A percentile compares a stretch with the other conserved stretches of the same genome.
phyloP scores from a whole-genome alignment of 2,329 filamentous ascomycete species.

The Cordyceps pruinosa region DNA sequence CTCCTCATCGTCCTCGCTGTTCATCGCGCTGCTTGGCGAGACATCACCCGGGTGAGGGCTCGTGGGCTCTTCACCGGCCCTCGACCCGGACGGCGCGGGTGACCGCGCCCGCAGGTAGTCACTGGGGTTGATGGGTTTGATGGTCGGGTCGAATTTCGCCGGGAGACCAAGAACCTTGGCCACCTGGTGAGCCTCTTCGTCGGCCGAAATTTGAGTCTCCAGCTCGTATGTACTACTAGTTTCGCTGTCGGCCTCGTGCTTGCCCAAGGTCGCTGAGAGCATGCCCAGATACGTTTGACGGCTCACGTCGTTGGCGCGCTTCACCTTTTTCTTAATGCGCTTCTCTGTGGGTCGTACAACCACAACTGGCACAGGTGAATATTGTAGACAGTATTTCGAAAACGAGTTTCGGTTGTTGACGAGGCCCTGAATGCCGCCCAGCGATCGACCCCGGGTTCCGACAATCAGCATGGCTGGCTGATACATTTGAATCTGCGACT shows the following conservation, averaged over 20 bases:
- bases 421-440: constrained; percentile 79
- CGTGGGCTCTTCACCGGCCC: constrained; percentile 15
- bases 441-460: constrained; percentile 75
- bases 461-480: constrained; percentile 88
- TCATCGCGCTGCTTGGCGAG: constrained; percentile 30
- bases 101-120: constrained; percentile 17
- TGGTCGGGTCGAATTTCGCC: constrained; percentile 55
- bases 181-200: constrained; percentile 59
- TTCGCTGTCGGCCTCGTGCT: constrained; percentile 52
- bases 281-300: constrained; percentile 74
- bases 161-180: constrained; percentile 57
- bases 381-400: constrained; percentile 90
- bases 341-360: constrained; percentile 84
- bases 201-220: constrained; percentile 47
- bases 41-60: constrained; percentile 20
- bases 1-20: constrained; percentile 27
- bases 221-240: constrained; percentile 47
- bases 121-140: constrained; percentile 46
- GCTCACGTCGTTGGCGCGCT: constrained; percentile 69
- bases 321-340: constrained; percentile 82
- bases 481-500: constrained; percentile 73
- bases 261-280: constrained; percentile 54
- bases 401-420: constrained; percentile 74
- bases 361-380: constrained; percentile 87
- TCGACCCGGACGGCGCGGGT: constrained; percentile 12